Evolutionary conservation across 495 filamentous ascomycete species (phyloP).

Genomic region (Chaetomium cochliodes): DNA sequence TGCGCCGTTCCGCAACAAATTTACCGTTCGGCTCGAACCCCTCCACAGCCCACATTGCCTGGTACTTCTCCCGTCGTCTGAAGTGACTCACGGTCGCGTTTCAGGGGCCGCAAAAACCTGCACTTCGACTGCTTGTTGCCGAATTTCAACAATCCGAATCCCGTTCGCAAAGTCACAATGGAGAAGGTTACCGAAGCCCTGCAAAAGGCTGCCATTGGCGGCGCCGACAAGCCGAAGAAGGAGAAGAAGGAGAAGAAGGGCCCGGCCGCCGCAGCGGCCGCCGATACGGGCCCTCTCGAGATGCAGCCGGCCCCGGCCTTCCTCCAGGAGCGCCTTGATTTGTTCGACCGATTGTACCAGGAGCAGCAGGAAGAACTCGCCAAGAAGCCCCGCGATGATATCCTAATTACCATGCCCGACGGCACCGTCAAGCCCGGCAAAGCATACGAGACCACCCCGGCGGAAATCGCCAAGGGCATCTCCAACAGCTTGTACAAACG

Average conservation of each 20-base stretch:
- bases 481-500: conserved; percentile 70
- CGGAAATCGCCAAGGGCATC: conserved; percentile 62
- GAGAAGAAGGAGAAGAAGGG: conserved; percentile 43
- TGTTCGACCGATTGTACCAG: conserved; percentile 87
- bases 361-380: conserved; percentile 72
- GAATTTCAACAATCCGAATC: conserved; percentile 8
- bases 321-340: conserved; percentile 73
- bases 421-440: conserved; percentile 61
- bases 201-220: conserved; percentile 36
- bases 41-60: conserved; percentile 8
- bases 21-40: conserved; percentile 19
- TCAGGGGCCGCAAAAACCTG: conserved; percentile 24
- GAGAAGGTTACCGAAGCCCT: conserved; percentile 38
- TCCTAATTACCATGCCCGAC: conserved; percentile 64
- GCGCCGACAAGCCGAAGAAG: conserved; percentile 38
- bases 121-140: conserved; percentile 4
- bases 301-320: conserved; percentile 71
- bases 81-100: conserved; percentile 34
- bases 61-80: conserved; percentile 16
- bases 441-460: conserved; percentile 71
- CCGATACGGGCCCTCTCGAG: conserved; percentile 49
- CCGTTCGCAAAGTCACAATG: conserved; percentile 19
- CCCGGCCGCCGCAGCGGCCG: conserved; percentile 40
- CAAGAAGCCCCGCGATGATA: conserved; percentile 62
- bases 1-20: conserved; percentile 22